Base-by-base conservation (phyloP, 179 eudicot species). In the Spergularia azorica region DNA sequence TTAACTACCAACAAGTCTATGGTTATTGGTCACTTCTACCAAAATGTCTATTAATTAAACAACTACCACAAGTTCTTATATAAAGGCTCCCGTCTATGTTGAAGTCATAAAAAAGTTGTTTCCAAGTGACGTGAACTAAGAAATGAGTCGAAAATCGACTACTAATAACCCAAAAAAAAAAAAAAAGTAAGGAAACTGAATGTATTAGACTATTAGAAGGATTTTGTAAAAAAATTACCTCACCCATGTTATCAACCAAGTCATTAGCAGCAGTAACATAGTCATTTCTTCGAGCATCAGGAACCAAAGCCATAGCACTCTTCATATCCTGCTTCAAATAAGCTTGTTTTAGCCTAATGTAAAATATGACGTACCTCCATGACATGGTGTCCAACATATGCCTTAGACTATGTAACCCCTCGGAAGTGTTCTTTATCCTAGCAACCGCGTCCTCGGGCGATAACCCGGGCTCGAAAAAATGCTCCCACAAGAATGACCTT, bases 341-440 rank as follows among this genome's bases (percentile, higher is more conserved):
- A 14, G 91, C 86, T 32, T 86, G 82, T 77, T 94, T 94, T 5
- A 92, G 77, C 18, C 97, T 77, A 15, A 94, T 88, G 74, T 91
- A 90, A 77, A 88, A 91, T 69, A 94, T 67, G 12, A 94, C 85
- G 62, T 90, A 94, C 89, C 92, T 86, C 98, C 98, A 94, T 9
- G 97, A 87, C 95, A 87, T 90, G 16, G 91, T 88, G 20, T 94
- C 98, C 81, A 94, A 67, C 98, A 94, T 94, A 46, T 86, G 89
- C 82, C 91, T 79, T 5, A 94, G 72, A 74, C 88, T 76, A 67
- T 89, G 98, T 6, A 94, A 79, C 38, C 97, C 98, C 59, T 93
- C 92, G 0, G 97, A 93, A 0, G 98, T 91, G 68, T 91, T 90
- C 39, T 83, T 80, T 2, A 94, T 92, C 71, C 98, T 74, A 3